Base-by-base conservation (phyloP, 805 yeast species). In the Yamadazyma kitorensis region DNA sequence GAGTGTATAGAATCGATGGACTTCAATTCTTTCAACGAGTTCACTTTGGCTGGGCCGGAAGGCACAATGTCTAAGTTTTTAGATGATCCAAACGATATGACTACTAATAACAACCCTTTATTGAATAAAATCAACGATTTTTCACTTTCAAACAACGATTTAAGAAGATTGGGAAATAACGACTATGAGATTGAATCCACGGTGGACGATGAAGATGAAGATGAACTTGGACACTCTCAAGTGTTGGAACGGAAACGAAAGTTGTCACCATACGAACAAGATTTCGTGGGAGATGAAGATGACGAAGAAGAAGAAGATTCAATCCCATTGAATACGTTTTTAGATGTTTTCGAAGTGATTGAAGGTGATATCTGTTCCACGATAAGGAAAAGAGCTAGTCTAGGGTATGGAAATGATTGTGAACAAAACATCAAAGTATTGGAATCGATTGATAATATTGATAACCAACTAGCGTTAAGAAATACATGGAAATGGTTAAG, bases 401-500 rank as follows among this genome's bases (percentile, higher is more conserved):
- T 72, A 26, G 91, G 91, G 0, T 89, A 89, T 51, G 83, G 86
- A 0, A 61, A 78, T 9, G 83, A 82, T 48, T 77, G 86, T 24
- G 73, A 72, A 29, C 62, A 59, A 17, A 89, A 89, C 39, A 72
- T 82, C 27, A 67, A 70, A 12, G 65, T 85, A 17, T 61, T 80
- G 24, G 86, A 76, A 41, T 64, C 63, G 18, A 53, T 78, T 21
- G 71, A 68, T 35, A 61, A 69, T 2, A 54, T 78, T 16, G 74
- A 74, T 33, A 76, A 79, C 29, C 83, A 76, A 42, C 38, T 56
- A 25, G 56, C 57, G 36, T 61, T 82, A 31, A 66, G 82, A 41
- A 82, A 86, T 47, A 82, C 95, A 0, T 91, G 98, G 98, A 80
- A 82, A 51, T 91, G 98, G 98, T 61, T 91, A 20, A 74, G 78